A percentile compares a stretch with the other conserved stretches of the same genome.
Conservation (phyloP, 2,329 filamentous ascomycete species). For the Epicoccum nigrum region DNA sequence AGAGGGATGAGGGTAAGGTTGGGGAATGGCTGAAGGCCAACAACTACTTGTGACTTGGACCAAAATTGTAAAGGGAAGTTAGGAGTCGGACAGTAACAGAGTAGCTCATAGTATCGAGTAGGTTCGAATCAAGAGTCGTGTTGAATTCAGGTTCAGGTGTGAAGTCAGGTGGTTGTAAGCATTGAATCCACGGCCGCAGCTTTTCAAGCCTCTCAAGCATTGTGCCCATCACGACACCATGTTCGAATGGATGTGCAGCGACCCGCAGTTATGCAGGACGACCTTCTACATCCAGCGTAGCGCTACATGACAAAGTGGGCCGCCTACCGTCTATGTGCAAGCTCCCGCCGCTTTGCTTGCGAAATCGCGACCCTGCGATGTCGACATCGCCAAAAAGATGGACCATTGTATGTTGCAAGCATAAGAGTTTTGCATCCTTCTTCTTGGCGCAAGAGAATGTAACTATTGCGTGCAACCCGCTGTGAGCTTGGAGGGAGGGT, state of each 20-base stretch:
- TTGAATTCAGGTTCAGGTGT: background rate
- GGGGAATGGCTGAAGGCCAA: conserved; percentile 77
- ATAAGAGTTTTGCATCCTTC: background rate
- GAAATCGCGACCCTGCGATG: conserved; percentile 21
- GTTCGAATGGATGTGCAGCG: conserved; percentile 4
- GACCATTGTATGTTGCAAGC: conserved; percentile 8
- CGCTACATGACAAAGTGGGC: conserved; percentile 1
- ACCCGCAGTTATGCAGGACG: conserved; percentile 7
- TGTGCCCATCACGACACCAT: conserved; percentile 9
- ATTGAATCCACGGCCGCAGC: background rate
- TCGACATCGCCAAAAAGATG: conserved; percentile 18
- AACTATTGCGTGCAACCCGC: conserved; percentile 10
- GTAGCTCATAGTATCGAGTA: background rate
- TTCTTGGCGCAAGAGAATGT: conserved; percentile 12
- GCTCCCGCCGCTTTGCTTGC: conserved; percentile 13
- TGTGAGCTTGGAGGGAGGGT: background rate
- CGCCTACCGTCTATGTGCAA: conserved; percentile 8
- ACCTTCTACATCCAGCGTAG: conserved; percentile 15
- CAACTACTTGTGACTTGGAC: conserved; percentile 56
- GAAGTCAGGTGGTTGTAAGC: background rate
- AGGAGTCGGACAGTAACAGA: background rate
- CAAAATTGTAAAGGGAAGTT: conserved; percentile 16
- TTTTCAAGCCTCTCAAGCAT: conserved; percentile 2
- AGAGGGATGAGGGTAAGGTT: conserved; percentile 74
- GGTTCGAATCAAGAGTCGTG: background rate